Conservation (phyloP, 2,329 filamentous ascomycete species). For the Ophiosphaerella narmari region DNA sequence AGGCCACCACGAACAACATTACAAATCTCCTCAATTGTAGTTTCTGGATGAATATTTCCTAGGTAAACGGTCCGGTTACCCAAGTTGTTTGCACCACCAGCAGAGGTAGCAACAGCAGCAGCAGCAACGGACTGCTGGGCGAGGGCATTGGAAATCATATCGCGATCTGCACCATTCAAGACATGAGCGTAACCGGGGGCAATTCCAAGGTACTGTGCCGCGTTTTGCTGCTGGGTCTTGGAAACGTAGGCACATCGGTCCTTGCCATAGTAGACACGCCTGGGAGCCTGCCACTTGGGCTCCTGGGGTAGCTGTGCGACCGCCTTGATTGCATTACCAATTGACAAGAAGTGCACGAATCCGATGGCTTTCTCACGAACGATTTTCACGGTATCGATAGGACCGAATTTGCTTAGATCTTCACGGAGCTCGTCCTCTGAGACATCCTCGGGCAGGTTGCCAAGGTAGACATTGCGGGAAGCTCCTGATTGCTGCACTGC, state of each 20-base stretch:
- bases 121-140: slow-evolving; percentile 98
- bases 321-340: slow-evolving; percentile 97
- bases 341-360: slow-evolving; percentile 96
- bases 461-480: slow-evolving; percentile 95
- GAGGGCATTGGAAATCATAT: slow-evolving; percentile 93
- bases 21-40: slow-evolving; percentile 98
- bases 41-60: slow-evolving; percentile 98
- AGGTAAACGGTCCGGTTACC: slow-evolving; percentile 98
- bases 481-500: slow-evolving; percentile 97
- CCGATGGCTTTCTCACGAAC: slow-evolving; percentile 98
- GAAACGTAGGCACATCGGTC: slow-evolving; percentile 98
- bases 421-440: slow-evolving; percentile 91
- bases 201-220: slow-evolving; percentile 96
- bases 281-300: slow-evolving; percentile 92
- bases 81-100: slow-evolving; percentile 94
- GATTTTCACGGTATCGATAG: slow-evolving; percentile 96
- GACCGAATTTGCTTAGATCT: slow-evolving; percentile 93
- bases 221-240: slow-evolving; percentile 99
- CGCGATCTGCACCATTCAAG: slow-evolving; percentile 91
- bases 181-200: slow-evolving; percentile 96
- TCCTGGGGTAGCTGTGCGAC: slow-evolving; percentile 96
- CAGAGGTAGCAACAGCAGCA: slow-evolving; percentile 93
- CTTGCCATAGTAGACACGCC: slow-evolving; percentile 97
- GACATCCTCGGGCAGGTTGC: slow-evolving; percentile 88
- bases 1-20: slow-evolving; percentile 96